These are phyloP conservation scores for Coprinopsis cinerea DNA, from an alignment of 768 basidiomycete genomes.

Conservation along the genomic window DNA sequence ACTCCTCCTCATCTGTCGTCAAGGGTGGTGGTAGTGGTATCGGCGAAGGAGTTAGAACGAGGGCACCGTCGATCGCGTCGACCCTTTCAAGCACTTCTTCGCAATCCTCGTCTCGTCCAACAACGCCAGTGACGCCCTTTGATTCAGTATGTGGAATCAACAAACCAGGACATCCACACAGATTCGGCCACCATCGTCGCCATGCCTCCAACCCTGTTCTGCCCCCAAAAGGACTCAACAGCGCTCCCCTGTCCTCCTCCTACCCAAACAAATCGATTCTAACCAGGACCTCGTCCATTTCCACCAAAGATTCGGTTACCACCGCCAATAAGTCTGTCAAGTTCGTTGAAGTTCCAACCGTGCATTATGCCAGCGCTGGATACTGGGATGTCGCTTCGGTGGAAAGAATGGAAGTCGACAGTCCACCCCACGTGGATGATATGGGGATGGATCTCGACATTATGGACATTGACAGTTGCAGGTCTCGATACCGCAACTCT, in stretches of 20 bases:
- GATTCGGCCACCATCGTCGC: conserved; percentile 16
- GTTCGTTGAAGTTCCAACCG: conserved; percentile 60
- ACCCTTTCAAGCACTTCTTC: conserved; percentile 24
- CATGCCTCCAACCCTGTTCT: conserved; percentile 10
- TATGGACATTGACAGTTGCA: conserved; percentile 31
- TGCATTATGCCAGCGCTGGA: conserved; percentile 40
- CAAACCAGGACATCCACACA: conserved; percentile 11
- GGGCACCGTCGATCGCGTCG: conserved; percentile 23
- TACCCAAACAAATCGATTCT: conserved; percentile 54
- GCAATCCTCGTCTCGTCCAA: conserved; percentile 24
- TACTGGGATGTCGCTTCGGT: conserved; percentile 22
- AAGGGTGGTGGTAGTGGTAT: too few relatives aligned
- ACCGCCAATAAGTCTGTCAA: conserved; percentile 55
- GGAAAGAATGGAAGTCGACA: conserved; percentile 11
- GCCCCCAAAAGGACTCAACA: conserved; percentile 9
- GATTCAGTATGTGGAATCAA: conserved; percentile 12
- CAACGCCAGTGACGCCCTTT: conserved; percentile 20
- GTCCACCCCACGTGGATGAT: conserved; percentile 1
- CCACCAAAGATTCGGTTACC: conserved; percentile 30
- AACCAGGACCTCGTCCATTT: conserved; percentile 45
- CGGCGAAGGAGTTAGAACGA: neutral
- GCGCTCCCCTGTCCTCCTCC: conserved; percentile 21
- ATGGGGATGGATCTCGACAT: conserved; percentile 31
- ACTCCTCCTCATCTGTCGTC: conserved; percentile 14
- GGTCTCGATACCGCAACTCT: neutral